These are phyloP conservation scores for Rhododendron griersonianum DNA, from an alignment of 148 eudicot genomes.

Conservation along the genomic window DNA sequence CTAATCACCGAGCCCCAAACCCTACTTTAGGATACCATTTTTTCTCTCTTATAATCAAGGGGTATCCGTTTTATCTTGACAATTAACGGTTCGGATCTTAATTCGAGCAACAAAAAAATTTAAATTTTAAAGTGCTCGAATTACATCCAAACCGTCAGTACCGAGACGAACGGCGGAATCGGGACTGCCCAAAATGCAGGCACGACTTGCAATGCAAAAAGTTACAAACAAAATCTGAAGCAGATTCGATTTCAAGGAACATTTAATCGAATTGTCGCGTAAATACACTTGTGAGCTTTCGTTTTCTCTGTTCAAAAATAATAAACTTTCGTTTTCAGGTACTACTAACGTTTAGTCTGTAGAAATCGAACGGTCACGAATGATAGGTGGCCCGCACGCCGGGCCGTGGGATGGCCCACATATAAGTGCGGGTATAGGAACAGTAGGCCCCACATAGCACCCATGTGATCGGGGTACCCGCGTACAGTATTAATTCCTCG, in stretches of 20 bases:
- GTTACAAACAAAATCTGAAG: neutral
- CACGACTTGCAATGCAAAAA: neutral
- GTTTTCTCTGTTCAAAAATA: neutral
- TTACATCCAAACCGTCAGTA: too few species aligned
- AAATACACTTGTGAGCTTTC: neutral
- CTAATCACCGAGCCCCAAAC: too few species aligned
- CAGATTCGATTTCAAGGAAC: neutral
- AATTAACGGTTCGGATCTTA: too few species aligned
- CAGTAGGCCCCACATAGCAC: neutral
- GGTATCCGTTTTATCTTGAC: accelerated
- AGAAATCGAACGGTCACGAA: neutral
- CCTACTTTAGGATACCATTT: too few species aligned
- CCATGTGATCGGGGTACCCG: neutral
- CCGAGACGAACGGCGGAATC: too few species aligned
- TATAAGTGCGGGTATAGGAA: neutral
- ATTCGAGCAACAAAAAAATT: too few species aligned
- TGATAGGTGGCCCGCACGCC: neutral
- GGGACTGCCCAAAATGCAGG: neutral
- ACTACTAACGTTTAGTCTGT: too few species aligned
- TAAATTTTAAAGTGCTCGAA: too few species aligned
- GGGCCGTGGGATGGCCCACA: neutral
- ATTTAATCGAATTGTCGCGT: neutral
- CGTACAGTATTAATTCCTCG: conserved; percentile 7
- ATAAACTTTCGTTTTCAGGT: neutral
- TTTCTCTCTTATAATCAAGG: too few species aligned